Base-by-base conservation (phyloP, 441 rosid genomes). In the Erodium moschatum region DNA sequence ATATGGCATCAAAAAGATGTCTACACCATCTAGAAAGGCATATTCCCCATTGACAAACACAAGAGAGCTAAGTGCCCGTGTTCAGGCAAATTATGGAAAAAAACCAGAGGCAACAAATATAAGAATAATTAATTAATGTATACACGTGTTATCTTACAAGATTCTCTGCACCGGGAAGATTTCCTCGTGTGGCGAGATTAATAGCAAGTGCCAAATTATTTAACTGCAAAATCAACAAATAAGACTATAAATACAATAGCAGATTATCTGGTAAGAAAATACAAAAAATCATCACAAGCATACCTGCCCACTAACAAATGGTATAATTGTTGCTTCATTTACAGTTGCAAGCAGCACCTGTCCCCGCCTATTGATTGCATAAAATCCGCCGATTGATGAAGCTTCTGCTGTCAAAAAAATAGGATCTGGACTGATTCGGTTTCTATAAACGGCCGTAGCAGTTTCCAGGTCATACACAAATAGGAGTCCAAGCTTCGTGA, bases 381-480 rank as follows among this genome's bases (percentile, higher is more conserved):
- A 96, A 77, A 96, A 92, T 5, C 99, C 99, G 18, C 99, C 98
- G 8, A 72, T 68, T 18, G 96, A 73, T 35, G 96, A 83, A 76
- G 98, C 97, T 82, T 96, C 99, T 8, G 98, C 73, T 8, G 99
- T 90, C 89, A 96, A 85, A 84, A 96, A 96, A 71, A 96, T 91
- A 19, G 98, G 99, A 83, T 96, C 98, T 68, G 99, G 97, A 84
- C 97, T 90, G 16, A 96, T 92, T 81, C 98, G 83, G 69, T 96
- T 96, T 82, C 99, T 84, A 79, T 96, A 96, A 61, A 96, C 97
- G 60, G 99, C 98, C 78, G 90, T 83, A 35, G 97, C 98, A 42
- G 99, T 87, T 86, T 96, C 99, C 83, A 96, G 77, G 80, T 96
- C 99, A 77, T 96, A 96, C 21, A 96, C 99, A 85, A 96, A 96